Base-by-base conservation (phyloP, 768 basidiomycete genomes). In the Boletus pseudopeckii region DNA sequence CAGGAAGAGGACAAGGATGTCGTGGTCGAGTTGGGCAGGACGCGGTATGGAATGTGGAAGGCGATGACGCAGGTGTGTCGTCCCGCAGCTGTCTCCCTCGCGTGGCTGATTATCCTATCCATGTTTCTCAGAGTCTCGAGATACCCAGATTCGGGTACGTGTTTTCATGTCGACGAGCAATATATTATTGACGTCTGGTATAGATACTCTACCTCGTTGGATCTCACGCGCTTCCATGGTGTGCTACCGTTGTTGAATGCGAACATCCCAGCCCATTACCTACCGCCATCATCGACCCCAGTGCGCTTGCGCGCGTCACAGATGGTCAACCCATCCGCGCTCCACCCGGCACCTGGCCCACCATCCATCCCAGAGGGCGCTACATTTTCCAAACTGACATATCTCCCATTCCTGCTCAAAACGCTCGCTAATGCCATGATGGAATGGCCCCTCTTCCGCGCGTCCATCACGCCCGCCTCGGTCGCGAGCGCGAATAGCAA, bases 31-130 rank as follows among this genome's bases (percentile, higher is more conserved):
- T 76, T 94, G 24, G 85, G 84, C 5, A 75, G 90, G 58, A 91
- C 89, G 14, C 75, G 92, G 50, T 81, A 84, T 64, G 84, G 83
- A 10, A 95, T 94, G 92, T 94, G 84, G 85, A 90, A 89, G 60
- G 87, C 90, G 3, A 94, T 94, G 92, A 80, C 77, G 10, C 90
- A 89, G 81, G 90, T 85, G 45, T 26, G 72, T 51, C 57, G 18
- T 40, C 18, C 37, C 3, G 24, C 43, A 1, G n/a, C 34, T 11
- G 3, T 44, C 11, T 18, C 13, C 18, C 1, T 24, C n/a, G 17
- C 6, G 0, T 33, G 7, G 9, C 45, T 61, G 18, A 61, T 4
- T 7, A 22, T 34, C 18, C n/a, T 20, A 17, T 39, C 3, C 18
- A 15, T 37, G 24, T 28, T 33, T 17, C 50, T 6, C 59, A 91